phyloP scores from a whole-genome alignment of 2,329 filamentous ascomycete species.

The Endoconidiophora laricicola region DNA sequence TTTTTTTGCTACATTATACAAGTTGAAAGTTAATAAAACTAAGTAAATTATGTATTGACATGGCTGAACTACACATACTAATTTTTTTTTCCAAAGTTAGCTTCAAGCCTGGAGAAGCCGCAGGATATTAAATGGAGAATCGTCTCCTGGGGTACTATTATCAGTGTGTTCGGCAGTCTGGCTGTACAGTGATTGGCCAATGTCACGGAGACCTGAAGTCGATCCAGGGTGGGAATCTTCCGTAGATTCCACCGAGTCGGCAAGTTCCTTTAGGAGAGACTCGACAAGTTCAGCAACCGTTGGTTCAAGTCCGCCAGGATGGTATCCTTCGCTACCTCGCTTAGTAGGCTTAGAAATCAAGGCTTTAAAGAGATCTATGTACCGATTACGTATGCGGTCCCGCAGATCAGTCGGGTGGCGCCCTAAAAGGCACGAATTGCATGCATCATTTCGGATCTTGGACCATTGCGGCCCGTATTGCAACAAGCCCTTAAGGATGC shows the following conservation, averaged over 20 bases:
- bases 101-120: background rate
- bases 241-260: conserved; percentile 9
- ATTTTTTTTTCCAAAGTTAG: too few species aligned
- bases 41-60: background rate
- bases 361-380: conserved; percentile 29
- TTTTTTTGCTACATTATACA: too few species aligned
- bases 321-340: conserved; percentile 16
- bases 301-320: conserved; percentile 32
- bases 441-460: conserved; percentile 43
- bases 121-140: background rate
- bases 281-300: conserved; percentile 33
- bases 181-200: too few species aligned
- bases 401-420: conserved; percentile 46
- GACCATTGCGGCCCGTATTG: conserved; percentile 48
- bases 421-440: conserved; percentile 35
- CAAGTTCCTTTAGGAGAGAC: conserved; percentile 27
- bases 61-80: too few species aligned
- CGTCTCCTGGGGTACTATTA: too few species aligned
- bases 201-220: too few species aligned
- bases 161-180: too few species aligned
- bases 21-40: too few species aligned
- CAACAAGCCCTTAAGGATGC: conserved; percentile 43
- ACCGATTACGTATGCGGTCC: conserved; percentile 47
- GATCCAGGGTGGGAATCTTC: too few species aligned
- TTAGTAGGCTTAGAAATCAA: conserved; percentile 3